These are phyloP conservation scores for Xylariaceae sp. DNA, from an alignment of 2,329 filamentous ascomycete species.

Conservation along the genomic window DNA sequence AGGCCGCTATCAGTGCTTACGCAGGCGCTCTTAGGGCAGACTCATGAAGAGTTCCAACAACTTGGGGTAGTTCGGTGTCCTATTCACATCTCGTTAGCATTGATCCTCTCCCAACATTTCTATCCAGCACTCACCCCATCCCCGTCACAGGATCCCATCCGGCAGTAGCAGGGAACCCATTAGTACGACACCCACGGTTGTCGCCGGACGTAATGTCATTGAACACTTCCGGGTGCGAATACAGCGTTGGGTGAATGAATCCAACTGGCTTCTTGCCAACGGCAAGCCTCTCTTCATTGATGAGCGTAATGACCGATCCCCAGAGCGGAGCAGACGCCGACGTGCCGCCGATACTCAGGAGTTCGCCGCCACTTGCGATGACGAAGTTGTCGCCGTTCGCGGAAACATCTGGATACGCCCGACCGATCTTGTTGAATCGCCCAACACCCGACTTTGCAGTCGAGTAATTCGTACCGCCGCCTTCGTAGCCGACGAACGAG, in stretches of 20 bases:
- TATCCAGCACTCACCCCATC: conserved; percentile 24
- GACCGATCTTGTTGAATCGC: conserved; percentile 40
- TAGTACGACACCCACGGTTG: conserved; percentile 35
- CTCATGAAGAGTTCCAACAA: conserved; percentile 32
- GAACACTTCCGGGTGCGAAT: conserved; percentile 39
- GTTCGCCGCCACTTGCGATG: conserved; percentile 31
- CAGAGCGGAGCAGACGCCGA: conserved; percentile 47
- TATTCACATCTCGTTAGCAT: conserved; percentile 13
- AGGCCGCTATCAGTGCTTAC: no score
- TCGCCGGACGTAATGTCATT: conserved; percentile 37
- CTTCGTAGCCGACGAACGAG: conserved; percentile 26
- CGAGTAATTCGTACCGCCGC: conserved; percentile 33
- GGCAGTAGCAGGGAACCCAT: conserved; percentile 39
- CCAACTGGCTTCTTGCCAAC: conserved; percentile 45
- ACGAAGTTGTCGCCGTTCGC: conserved; percentile 38
- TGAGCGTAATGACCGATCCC: conserved; percentile 43
- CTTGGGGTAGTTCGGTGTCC: conserved; percentile 33
- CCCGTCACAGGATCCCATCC: conserved; percentile 40
- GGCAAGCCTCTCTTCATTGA: conserved; percentile 47
- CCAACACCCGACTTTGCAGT: conserved; percentile 31
- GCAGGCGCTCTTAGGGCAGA: conserved; percentile 19
- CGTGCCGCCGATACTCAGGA: conserved; percentile 44
- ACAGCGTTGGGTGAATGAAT: conserved; percentile 49
- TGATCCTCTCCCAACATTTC: not conserved
- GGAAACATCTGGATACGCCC: conserved; percentile 47